Evolutionary conservation across 1,139 yeast genomes (phyloP).

Genomic region (Kluyveromyces sp.): DNA sequence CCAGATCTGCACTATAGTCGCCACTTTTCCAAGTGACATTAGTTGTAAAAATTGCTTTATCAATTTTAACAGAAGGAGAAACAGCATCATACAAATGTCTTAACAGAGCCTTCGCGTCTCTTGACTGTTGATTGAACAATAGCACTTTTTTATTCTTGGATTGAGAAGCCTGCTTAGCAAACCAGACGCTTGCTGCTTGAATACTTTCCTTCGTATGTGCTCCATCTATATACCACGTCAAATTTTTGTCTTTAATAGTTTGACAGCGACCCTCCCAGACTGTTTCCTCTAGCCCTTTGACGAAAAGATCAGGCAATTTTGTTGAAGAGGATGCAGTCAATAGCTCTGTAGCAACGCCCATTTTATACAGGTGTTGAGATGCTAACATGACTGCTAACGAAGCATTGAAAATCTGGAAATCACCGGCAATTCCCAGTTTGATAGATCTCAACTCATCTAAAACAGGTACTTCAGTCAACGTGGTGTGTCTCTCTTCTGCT

Average conservation of each 20-base stretch:
- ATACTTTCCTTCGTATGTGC: constrained; percentile 93
- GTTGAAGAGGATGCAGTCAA: constrained; percentile 15
- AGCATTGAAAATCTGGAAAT: constrained; percentile 80
- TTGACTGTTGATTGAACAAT: constrained; percentile 87
- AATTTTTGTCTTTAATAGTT: constrained; percentile 42
- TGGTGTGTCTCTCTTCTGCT: constrained; percentile 56
- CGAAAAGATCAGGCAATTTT: constrained; percentile 37
- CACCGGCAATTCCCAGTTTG: constrained; percentile 76
- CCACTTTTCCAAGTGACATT: constrained; percentile 90
- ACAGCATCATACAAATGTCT: constrained; percentile 44
- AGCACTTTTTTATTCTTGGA: constrained; percentile 38
- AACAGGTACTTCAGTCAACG: constrained; percentile 46
- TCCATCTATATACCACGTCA: constrained; percentile 85
- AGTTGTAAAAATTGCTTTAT: constrained; percentile 78
- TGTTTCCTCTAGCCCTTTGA: constrained; percentile 59
- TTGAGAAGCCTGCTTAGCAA: constrained; percentile 36
- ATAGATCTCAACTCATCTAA: constrained; percentile 37
- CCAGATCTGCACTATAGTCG: constrained; percentile 69
- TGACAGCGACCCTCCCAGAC: constrained; percentile 97
- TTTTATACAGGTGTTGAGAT: constrained; percentile 47
- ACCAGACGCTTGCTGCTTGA: constrained; percentile 76
- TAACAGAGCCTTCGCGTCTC: constrained; percentile 71
- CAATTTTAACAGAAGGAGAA: constrained; percentile 41
- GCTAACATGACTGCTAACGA: constrained; percentile 79
- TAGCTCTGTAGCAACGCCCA: constrained; percentile 36